These are phyloP conservation scores for Flaveria robusta DNA, from an alignment of 129 eudicot genomes.

Conservation along the genomic window DNA sequence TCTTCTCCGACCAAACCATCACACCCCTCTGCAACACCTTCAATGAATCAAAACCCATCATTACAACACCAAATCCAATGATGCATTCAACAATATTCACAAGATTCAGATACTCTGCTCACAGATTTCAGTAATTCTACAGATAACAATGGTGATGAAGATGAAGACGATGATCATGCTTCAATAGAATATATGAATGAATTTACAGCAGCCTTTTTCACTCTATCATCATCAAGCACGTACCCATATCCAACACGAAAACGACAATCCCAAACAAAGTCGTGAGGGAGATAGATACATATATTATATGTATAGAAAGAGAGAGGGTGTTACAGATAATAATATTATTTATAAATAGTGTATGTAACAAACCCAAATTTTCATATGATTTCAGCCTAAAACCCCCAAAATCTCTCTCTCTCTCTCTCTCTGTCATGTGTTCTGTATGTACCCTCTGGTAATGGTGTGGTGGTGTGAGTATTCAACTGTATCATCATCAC, in stretches of 20 bases:
- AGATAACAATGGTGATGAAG: not conserved
- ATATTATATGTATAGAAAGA: not conserved
- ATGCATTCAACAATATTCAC: not conserved
- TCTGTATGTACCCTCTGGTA: conserved; percentile 32
- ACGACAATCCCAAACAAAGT: conserved; percentile 10
- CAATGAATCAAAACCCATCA: not conserved
- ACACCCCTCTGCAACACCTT: not conserved
- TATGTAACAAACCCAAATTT: conserved; percentile 30
- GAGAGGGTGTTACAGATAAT: not conserved
- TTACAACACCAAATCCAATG: not conserved
- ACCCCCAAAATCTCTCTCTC: conserved; percentile 17
- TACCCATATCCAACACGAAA: conserved; percentile 12
- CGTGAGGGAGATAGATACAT: too few relatives aligned
- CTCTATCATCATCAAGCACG: not conserved
- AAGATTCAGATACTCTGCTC: not conserved
- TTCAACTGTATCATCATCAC: not conserved
- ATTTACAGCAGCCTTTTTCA: not conserved
- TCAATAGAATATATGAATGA: not conserved
- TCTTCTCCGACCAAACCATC: conserved; percentile 18
- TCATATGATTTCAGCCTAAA: conserved; percentile 1
- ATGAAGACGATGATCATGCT: not conserved
- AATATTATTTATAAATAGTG: conserved; percentile 17
- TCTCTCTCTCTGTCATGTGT: conserved; percentile 29
- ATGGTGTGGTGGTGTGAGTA: conserved; percentile 26
- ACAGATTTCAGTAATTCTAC: not conserved